phyloP scores from a whole-genome alignment of 2,329 filamentous ascomycete species.

The Lecanicillium sp. region DNA sequence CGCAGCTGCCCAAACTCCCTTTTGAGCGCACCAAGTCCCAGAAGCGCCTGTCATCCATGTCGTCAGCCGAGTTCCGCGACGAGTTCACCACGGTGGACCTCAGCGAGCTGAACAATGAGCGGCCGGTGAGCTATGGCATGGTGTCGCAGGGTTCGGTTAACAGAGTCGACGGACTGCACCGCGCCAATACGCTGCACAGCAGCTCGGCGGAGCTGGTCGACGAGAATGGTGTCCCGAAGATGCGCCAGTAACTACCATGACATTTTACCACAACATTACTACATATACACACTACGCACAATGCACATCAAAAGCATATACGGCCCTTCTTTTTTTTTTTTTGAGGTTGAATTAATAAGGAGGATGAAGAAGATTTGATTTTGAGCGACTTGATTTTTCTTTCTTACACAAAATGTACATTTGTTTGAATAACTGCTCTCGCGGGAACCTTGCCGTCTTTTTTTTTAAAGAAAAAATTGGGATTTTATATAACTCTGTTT shows the following conservation, averaged over 20 bases:
- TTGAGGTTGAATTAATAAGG: no score
- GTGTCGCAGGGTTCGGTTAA: constrained; percentile 54
- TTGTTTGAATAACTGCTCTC: no score
- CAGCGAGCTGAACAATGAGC: constrained; percentile 35
- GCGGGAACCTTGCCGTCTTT: background rate
- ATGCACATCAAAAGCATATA: no score
- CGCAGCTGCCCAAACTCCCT: constrained; percentile 40
- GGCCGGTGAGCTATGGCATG: constrained; percentile 48
- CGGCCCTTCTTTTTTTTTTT: no score
- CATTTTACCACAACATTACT: no score
- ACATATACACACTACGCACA: no score
- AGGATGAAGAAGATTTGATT: no score
- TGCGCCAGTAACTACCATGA: background rate
- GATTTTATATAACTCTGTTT: no score
- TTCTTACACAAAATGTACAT: no score
- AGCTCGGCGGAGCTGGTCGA: constrained; percentile 53
- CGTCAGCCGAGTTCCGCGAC: constrained; percentile 43
- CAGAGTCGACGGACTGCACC: constrained; percentile 44
- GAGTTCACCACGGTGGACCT: constrained; percentile 39
- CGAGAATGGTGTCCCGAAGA: constrained; percentile 20
- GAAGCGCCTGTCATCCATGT: constrained; percentile 44
- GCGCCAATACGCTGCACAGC: constrained; percentile 41
- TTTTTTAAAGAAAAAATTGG: background rate
- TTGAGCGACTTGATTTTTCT: no score
- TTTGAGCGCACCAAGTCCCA: constrained; percentile 53